Percentiles rank a stretch among this genome's conserved stretches.
Evolutionary conservation across 768 basidiomycete species (phyloP).

Genomic region (Psilocybe sp.): DNA sequence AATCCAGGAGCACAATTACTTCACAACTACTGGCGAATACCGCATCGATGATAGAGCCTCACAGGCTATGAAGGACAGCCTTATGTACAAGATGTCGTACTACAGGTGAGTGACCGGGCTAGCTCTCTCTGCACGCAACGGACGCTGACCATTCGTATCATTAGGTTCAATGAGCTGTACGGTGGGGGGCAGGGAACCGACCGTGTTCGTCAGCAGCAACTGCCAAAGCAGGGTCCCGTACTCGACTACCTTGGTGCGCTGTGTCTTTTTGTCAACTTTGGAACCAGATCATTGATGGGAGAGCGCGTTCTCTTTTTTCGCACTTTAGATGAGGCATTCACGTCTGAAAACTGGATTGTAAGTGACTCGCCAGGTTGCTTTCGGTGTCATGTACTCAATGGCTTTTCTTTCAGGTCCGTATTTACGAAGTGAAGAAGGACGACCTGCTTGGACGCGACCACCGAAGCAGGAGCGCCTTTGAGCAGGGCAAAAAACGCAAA

Average conservation of each 20-base stretch:
- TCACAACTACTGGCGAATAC: slow-evolving; percentile 91
- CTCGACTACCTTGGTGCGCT: slow-evolving; percentile 84
- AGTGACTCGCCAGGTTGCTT: slow-evolving; percentile 23
- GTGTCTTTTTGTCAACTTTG: not conserved
- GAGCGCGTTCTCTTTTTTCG: not conserved
- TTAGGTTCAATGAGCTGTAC: slow-evolving; percentile 84
- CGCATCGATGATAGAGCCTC: slow-evolving; percentile 85
- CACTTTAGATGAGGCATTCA: slow-evolving; percentile 88
- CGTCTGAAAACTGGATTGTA: slow-evolving; percentile 99
- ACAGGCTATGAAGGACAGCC: slow-evolving; percentile 85
- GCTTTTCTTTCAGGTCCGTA: slow-evolving; percentile 59
- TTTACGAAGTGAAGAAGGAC: slow-evolving; percentile 94
- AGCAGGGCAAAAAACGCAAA: slow-evolving; percentile 86
- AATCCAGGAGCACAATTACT: slow-evolving; percentile 93
- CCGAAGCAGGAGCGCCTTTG: slow-evolving; percentile 84
- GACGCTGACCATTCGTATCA: not conserved
- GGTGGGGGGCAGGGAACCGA: slow-evolving; percentile 71
- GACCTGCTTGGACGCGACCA: slow-evolving; percentile 88
- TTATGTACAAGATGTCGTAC: slow-evolving; percentile 99
- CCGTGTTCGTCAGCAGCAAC: slow-evolving; percentile 82
- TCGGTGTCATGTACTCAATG: not conserved
- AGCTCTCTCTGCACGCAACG: not conserved
- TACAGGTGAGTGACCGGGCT: slow-evolving; percentile 57
- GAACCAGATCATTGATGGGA: slow-evolving; percentile 4
- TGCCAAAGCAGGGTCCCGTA: slow-evolving; percentile 76